Evolutionary conservation across 108 stramenopile species (phyloP), one percentile per base, ranked within the genome.

Genomic region (Skeletonema potamos): DNA sequence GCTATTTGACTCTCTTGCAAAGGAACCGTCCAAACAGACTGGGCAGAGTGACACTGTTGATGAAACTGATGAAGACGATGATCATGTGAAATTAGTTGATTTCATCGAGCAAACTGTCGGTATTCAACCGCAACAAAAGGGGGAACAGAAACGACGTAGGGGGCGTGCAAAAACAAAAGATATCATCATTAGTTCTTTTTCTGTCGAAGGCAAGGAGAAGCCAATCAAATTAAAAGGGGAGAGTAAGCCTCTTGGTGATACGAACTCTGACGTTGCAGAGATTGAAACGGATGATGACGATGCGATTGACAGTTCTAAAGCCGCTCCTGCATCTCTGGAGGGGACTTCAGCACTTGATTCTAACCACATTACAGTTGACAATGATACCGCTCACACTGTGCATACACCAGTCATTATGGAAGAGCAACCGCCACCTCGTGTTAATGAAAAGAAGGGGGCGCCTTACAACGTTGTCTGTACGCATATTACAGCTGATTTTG

Each of bases 401-500:
- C 56, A 60, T 10, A 36, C 62, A 24, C 44, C 68, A 12, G 36
- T 65, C 34, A 71, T 55, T 9, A 78, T 78, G 77, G 77, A 78
- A 78, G 77, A 78, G 24, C 69, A 71, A 48, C 77, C 77, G 22
- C 77, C 77, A 12, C 77, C 77, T 27, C 63, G 68, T 59, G 77
- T 78, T 26, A 78, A 70, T 55, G 77, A 78, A 60, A 78, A 61
- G 56, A 66, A 41, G 64, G 77, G 68, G 30, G 64, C 69, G 20
- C 77, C 77, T 27, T 78, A 71, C 81, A 95, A 95, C 61, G 94
- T 95, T 1, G 94, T 95, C 1, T 79, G 92, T 72, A 95, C 94
- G 15, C 92, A 92, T 58, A 90, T 87, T 58, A 95, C 92, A 17
- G 92, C 92, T 3, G 94, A 95, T 73, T 95, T 95, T 81, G 94